Evolutionary conservation across 2,329 filamentous ascomycete genomes (phyloP), one percentile per base, ranked within the genome.

Genomic region (Talaromyces marneffei): DNA sequence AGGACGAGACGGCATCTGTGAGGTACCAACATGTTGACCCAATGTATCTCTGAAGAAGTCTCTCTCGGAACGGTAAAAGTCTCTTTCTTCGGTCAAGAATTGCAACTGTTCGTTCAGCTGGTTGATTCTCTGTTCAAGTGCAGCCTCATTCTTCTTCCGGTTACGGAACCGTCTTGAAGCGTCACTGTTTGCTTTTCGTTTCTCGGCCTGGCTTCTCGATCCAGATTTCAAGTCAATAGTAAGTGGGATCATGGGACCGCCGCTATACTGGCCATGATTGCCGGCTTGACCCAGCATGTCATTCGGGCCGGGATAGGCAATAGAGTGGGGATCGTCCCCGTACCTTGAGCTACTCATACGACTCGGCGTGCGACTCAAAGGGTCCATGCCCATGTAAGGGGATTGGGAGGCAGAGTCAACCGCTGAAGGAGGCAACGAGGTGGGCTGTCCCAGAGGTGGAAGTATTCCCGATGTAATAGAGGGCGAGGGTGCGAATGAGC

Each of bases 141-240:
- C 74, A 63, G 72, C 65, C 59, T 77, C 75, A 23, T 73, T 75
- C 44, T 75, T 71, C 62, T 78, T 78, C 29, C 75, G 71, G 44
- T 77, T 74, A 37, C 76, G 73, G 62, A 77, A 77, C 23, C 76
- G 66, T 52, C 74, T 68, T 2, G 75, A 78, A 1, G 76, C 76
- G 57, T 74, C 71, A 56, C 76, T 77, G 66, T 78, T 78, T 2
- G 75, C 75, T 63, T 73, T 74, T 8, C 76, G 71, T 63, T 77
- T 77, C 62, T 76, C 74, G 1, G 74, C 73, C 60, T 77, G 75
- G 52, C 70, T 75, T 25, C 70, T 70, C 1, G 76, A 78, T 5
- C 75, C 76, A 2, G 76, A 77, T 50, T 77, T 77, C 39, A 73
- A 60, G 57, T 78, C 76, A 52, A 77, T 57, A 7, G 73, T 67